Evolutionary conservation across 352 stramenopile species (phyloP).

Genomic region (Globisporangium viniferum): DNA sequence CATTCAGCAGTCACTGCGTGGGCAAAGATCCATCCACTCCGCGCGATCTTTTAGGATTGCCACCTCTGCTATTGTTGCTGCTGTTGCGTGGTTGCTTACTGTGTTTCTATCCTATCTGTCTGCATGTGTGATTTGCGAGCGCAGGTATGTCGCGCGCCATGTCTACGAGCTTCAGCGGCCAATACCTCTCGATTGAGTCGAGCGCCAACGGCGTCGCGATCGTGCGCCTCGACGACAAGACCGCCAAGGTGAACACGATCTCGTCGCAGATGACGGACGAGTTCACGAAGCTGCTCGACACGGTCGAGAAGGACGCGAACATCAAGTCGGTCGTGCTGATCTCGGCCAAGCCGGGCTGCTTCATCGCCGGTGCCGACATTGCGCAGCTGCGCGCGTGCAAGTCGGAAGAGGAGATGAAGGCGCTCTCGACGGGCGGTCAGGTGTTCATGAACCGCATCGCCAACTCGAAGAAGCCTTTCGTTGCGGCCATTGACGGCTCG

Average conservation of each 20-base stretch:
- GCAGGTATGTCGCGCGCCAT: constrained; percentile 21
- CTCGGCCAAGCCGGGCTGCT: constrained; percentile 96
- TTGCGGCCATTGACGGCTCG: constrained; percentile 96
- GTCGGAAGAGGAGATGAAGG: constrained; percentile 90
- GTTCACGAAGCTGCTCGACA: constrained; percentile 83
- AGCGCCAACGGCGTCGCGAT: constrained; percentile 87
- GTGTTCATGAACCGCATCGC: constrained; percentile 91
- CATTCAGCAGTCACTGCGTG: not conserved
- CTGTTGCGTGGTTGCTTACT: not conserved
- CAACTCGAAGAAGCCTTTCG: constrained; percentile 92
- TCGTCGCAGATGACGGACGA: constrained; percentile 89
- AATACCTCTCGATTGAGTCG: constrained; percentile 89
- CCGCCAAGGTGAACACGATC: constrained; percentile 92
- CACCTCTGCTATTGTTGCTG: not conserved
- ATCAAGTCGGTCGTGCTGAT: constrained; percentile 98
- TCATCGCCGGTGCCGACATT: constrained; percentile 98
- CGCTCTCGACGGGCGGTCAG: constrained; percentile 91
- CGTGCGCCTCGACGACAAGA: constrained; percentile 90
- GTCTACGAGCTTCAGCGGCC: constrained; percentile 38
- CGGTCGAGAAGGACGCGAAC: constrained; percentile 84
- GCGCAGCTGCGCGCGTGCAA: constrained; percentile 89
- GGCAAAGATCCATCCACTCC: not conserved
- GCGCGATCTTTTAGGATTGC: not conserved
- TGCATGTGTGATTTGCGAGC: not conserved
- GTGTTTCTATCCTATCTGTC: not conserved